These are phyloP conservation scores for Geranomyces variabilis DNA, from an alignment of 192 early-diverging fungal species.

Conservation along the genomic window DNA sequence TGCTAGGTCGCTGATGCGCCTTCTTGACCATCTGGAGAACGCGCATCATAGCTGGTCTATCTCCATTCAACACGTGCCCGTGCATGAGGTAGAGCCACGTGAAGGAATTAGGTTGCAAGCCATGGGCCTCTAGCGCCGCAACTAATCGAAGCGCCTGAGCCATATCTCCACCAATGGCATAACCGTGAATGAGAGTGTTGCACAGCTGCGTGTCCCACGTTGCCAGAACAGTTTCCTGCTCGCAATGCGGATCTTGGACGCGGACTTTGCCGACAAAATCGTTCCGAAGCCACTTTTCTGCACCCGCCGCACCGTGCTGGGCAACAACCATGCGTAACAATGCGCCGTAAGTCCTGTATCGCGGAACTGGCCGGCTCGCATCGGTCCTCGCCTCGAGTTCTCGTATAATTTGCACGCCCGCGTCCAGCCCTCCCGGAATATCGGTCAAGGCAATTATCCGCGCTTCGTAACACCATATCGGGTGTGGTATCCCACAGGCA, in stretches of 20 bases:
- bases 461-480: constrained; percentile 15
- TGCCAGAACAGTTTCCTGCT: not conserved
- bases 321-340: constrained; percentile 12
- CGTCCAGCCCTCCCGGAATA: not conserved
- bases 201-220: not conserved
- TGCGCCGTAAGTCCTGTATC: constrained; percentile 13
- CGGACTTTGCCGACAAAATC: not conserved
- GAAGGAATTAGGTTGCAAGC: constrained; percentile 25
- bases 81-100: constrained; percentile 39
- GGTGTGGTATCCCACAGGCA: not conserved
- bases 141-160: constrained; percentile 8
- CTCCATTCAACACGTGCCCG: constrained; percentile 29
- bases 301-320: constrained; percentile 3
- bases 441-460: constrained; percentile 19
- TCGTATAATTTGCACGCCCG: too few relatives aligned
- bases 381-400: too few relatives aligned
- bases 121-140: constrained; percentile 22
- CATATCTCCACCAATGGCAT: constrained; percentile 27
- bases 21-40: constrained; percentile 17
- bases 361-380: not conserved
- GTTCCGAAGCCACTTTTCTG: constrained; percentile 1
- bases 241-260: constrained; percentile 11
- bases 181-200: constrained; percentile 39
- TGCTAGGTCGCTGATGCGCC: constrained; percentile 1
- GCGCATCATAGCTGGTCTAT: constrained; percentile 10